A percentile compares a stretch with the other conserved stretches of the same genome.
phyloP scores from a whole-genome alignment of 495 filamentous ascomycete genomes.

The Tuber melanosporum region DNA sequence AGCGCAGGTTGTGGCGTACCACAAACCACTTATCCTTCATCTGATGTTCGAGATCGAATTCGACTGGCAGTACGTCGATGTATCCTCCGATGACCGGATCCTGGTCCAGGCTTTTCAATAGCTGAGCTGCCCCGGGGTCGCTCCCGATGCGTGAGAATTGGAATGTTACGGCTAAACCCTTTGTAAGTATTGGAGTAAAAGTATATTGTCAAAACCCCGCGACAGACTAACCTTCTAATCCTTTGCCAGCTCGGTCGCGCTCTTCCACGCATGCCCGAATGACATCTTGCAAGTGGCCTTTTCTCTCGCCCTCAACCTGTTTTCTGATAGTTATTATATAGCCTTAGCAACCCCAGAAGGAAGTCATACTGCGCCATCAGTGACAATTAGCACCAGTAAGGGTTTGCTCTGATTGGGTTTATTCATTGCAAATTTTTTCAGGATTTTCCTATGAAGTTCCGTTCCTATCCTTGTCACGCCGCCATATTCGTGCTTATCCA shows the following conservation, averaged over 20 bases:
- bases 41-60: neutral
- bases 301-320: constrained; percentile 58
- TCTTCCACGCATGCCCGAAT: constrained; percentile 42
- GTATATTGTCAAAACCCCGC: neutral
- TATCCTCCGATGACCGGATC: constrained; percentile 54
- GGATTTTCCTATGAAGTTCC: constrained; percentile 52
- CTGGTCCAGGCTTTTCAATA: constrained; percentile 55
- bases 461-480: constrained; percentile 48
- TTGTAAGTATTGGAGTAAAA: constrained; percentile 30
- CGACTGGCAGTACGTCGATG: constrained; percentile 46
- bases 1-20: neutral
- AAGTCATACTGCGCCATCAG: constrained; percentile 13
- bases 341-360: no score
- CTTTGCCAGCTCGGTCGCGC: neutral
- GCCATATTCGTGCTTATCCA: no score
- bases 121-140: constrained; percentile 56
- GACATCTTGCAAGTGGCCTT: constrained; percentile 50
- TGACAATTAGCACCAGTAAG: constrained; percentile 10
- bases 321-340: neutral
- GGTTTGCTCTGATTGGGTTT: constrained; percentile 20
- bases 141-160: constrained; percentile 67
- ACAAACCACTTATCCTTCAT: neutral
- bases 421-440: constrained; percentile 50
- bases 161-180: constrained; percentile 52
- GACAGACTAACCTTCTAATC: neutral